Evolutionary conservation across 345 rosid genomes (phyloP).

Genomic region (Streptanthus diversifolius): DNA sequence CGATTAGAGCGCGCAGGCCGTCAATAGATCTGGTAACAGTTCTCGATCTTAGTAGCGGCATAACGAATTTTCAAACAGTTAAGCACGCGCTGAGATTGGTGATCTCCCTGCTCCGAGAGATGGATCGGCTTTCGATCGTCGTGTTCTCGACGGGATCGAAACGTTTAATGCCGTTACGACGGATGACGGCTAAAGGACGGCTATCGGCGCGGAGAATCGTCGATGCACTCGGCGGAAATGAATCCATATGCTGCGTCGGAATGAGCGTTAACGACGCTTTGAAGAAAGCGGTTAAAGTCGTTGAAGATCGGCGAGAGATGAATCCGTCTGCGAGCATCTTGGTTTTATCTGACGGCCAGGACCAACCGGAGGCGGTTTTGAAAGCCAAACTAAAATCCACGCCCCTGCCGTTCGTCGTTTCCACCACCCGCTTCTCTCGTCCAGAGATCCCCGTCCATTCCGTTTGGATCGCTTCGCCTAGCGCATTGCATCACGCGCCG

Average conservation of each 20-base stretch:
- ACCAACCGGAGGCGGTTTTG: constrained; percentile 38
- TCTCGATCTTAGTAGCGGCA: constrained; percentile 55
- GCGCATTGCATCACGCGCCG: constrained; percentile 37
- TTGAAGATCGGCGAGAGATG: constrained; percentile 78
- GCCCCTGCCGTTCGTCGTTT: constrained; percentile 37
- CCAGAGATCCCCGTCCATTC: constrained; percentile 59
- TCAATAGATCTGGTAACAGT: constrained; percentile 77
- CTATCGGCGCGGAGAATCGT: constrained; percentile 60
- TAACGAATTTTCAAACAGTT: constrained; percentile 45
- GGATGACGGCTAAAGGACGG: constrained; percentile 78
- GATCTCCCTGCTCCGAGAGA: constrained; percentile 51
- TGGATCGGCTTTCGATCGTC: constrained; percentile 78
- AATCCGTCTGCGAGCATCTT: constrained; percentile 63
- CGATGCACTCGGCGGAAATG: constrained; percentile 47
- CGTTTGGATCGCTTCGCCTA: constrained; percentile 38
- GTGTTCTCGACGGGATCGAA: constrained; percentile 72
- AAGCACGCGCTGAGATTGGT: constrained; percentile 65
- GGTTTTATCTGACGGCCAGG: constrained; percentile 54
- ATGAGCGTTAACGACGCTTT: constrained; percentile 71
- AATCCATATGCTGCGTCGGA: constrained; percentile 40
- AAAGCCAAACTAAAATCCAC: constrained; percentile 23
- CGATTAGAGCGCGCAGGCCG: constrained; percentile 41
- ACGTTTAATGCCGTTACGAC: constrained; percentile 58
- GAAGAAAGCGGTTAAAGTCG: constrained; percentile 79
- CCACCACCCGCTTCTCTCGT: constrained; percentile 58